phyloP scores from a whole-genome alignment of 306 rosid species.

The Lupinus albus region DNA sequence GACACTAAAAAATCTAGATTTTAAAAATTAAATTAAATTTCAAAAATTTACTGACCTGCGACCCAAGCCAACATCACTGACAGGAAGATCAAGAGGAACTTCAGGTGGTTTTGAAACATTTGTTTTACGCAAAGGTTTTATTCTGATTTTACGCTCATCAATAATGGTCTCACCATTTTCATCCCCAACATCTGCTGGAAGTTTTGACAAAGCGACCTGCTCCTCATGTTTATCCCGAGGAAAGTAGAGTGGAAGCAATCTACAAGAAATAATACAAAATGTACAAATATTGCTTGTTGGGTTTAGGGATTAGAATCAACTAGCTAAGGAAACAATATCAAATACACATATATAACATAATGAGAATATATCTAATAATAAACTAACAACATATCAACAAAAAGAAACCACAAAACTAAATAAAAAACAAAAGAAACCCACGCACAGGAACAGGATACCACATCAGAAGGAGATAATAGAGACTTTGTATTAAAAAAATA shows the following conservation, averaged over 20 bases:
- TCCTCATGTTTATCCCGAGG: slow-evolving; percentile 95
- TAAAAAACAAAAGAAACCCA: too few species aligned
- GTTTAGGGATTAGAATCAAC: too few species aligned
- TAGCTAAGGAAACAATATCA: too few species aligned
- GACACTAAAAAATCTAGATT: not conserved
- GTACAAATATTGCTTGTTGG: not conserved
- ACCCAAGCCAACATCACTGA: slow-evolving; percentile 75
- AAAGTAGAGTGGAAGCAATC: slow-evolving; percentile 97
- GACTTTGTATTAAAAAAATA: slow-evolving; percentile 1
- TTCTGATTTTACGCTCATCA: slow-evolving; percentile 97
- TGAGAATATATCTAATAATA: too few species aligned
- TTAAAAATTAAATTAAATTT: not conserved
- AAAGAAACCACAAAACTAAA: not conserved
- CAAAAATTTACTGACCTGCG: slow-evolving; percentile 63
- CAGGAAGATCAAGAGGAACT: slow-evolving; percentile 66
- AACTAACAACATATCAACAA: too few species aligned
- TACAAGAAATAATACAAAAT: slow-evolving; percentile 41
- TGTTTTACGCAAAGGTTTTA: slow-evolving; percentile 88
- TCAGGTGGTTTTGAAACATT: slow-evolving; percentile 56
- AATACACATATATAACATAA: too few species aligned
- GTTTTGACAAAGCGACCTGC: slow-evolving; percentile 83
- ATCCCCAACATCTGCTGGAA: slow-evolving; percentile 99
- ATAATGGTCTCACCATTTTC: slow-evolving; percentile 96
- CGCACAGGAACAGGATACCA: not conserved
- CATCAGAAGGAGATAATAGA: not conserved